Conservation (phyloP, 805 yeast species). For the Blastobotrys peoriensis region DNA sequence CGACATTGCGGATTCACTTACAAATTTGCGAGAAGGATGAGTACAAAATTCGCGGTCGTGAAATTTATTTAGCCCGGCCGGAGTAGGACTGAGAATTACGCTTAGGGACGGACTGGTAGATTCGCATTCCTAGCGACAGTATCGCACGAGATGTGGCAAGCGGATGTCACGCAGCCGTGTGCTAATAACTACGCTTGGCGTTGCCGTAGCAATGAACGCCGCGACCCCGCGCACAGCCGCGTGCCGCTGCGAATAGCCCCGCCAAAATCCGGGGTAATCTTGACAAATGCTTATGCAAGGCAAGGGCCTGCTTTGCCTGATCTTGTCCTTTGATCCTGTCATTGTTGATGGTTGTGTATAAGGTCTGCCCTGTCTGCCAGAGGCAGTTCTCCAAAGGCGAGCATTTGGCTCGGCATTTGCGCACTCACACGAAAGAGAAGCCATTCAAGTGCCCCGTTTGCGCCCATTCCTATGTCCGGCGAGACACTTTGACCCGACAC, state of each 20-base stretch:
- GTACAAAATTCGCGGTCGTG: too few species aligned
- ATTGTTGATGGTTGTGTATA: too few species aligned
- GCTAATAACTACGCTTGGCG: conserved; percentile 1
- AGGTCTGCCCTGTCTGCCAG: background rate
- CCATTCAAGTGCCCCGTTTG: conserved; percentile 69
- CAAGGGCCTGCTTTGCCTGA: too few species aligned
- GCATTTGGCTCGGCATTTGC: conserved; percentile 10
- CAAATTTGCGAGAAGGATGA: too few species aligned
- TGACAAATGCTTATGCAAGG: too few species aligned
- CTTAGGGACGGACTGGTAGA: background rate
- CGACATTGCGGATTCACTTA: too few species aligned
- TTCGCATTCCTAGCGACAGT: too few species aligned
- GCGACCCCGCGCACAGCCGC: background rate
- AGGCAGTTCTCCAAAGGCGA: background rate
- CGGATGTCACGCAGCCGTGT: conserved; percentile 1
- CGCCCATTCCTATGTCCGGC: background rate
- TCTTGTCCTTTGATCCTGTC: too few species aligned
- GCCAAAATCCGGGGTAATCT: too few species aligned
- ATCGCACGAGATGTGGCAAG: too few species aligned
- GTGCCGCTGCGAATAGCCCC: background rate
- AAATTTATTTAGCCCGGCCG: too few species aligned
- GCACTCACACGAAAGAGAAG: conserved; percentile 87
- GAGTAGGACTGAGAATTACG: conserved; percentile 2
- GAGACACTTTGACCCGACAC: background rate
- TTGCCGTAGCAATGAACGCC: too few species aligned